A percentile compares a stretch with the other conserved stretches of the same genome.
These are phyloP conservation scores for Piper betle DNA, from an alignment of 164 flowering plant genomes.

Conservation along the genomic window DNA sequence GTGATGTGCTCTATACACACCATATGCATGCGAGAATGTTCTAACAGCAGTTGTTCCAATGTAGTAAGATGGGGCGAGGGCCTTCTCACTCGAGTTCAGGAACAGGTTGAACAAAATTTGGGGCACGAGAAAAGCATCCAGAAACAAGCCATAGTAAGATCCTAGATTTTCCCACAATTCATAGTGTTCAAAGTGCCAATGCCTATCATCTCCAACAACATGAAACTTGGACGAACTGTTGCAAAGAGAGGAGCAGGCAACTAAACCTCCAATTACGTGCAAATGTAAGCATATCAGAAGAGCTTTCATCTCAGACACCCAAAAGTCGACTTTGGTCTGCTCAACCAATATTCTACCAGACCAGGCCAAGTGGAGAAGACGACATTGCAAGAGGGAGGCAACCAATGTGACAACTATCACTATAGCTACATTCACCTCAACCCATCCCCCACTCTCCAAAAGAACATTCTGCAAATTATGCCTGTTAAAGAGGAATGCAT, in stretches of 20 bases:
- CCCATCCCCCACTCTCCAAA: conserved; percentile 30
- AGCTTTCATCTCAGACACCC: conserved; percentile 36
- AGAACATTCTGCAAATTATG: conserved; percentile 13
- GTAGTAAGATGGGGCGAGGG: conserved; percentile 37
- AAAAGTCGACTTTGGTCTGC: conserved; percentile 15
- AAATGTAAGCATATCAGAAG: conserved; percentile 22
- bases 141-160: conserved; percentile 51
- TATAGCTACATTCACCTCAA: conserved; percentile 40
- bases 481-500: conserved; percentile 21
- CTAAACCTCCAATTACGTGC: conserved; percentile 26
- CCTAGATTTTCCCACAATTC: conserved; percentile 30
- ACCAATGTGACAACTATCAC: conserved; percentile 39
- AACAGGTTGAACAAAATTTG: conserved; percentile 52
- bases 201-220: neutral
- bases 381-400: conserved; percentile 39
- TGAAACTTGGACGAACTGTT: neutral
- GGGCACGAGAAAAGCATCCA: conserved; percentile 59
- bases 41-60: conserved; percentile 44
- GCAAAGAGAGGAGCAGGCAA: conserved; percentile 23
- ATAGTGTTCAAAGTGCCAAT: too few relatives aligned
- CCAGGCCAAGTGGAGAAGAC: conserved; percentile 50
- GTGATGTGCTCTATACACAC: conserved; percentile 34
- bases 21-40: conserved; percentile 53
- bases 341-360: conserved; percentile 23
- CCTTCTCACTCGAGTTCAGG: conserved; percentile 22